A percentile compares a stretch with the other conserved stretches of the same genome.
These are phyloP conservation scores for Sonneratia alba DNA, from an alignment of 345 rosid species.

Conservation along the genomic window DNA sequence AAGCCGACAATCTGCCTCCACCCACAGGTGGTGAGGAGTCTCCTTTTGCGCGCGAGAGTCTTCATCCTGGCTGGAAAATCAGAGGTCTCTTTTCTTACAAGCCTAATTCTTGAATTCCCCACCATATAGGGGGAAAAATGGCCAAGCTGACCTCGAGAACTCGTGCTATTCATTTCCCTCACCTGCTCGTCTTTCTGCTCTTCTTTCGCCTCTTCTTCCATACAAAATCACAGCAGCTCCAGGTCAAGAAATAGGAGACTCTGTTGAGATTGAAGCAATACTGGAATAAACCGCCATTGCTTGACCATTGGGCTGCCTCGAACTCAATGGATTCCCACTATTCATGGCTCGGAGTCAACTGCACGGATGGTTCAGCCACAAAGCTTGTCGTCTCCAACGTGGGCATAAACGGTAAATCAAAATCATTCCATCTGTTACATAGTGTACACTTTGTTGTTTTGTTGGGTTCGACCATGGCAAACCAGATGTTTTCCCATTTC, in stretches of 20 bases:
- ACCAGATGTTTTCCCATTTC: no score
- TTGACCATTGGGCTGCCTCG: constrained; percentile 28
- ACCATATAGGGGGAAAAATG: background rate
- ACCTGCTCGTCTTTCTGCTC: constrained; percentile 2
- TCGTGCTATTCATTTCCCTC: background rate
- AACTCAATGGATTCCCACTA: constrained; percentile 29
- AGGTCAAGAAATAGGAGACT: constrained; percentile 20
- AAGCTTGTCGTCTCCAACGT: constrained; percentile 8
- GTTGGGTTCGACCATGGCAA: no score
- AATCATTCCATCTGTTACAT: background rate
- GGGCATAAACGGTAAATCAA: constrained; percentile 14
- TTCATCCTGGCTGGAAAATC: no score
- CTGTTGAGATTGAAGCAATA: constrained; percentile 29
- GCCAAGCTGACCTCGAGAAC: constrained; percentile 2
- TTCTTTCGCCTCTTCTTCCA: constrained; percentile 4
- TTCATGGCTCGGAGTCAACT: constrained; percentile 43
- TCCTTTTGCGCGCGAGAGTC: no score
- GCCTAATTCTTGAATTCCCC: background rate
- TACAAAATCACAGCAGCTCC: constrained; percentile 18
- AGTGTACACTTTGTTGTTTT: background rate
- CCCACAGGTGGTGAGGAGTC: no score
- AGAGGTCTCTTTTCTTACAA: no score
- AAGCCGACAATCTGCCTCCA: no score
- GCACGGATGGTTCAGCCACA: constrained; percentile 27
- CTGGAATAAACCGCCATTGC: constrained; percentile 31